phyloP scores from a whole-genome alignment of 1,284 basidiomycete genomes.

The Pyrrhoderma lamaoense region DNA sequence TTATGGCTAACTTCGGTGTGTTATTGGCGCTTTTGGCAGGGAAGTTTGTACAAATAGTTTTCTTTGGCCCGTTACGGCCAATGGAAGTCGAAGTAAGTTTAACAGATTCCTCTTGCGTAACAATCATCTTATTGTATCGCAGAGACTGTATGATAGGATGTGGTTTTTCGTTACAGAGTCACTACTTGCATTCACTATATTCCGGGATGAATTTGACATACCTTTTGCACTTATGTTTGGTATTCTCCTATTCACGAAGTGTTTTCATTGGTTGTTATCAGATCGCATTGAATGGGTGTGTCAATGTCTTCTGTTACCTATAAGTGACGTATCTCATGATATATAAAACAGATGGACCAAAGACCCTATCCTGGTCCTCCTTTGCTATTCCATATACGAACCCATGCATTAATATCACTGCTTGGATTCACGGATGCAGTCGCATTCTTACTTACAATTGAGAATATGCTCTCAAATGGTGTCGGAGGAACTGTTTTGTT shows the following conservation, averaged over 20 bases:
- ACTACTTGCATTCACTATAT: slow-evolving; percentile 92
- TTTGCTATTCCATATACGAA: slow-evolving; percentile 76
- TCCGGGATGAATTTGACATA: slow-evolving; percentile 90
- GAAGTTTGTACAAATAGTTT: slow-evolving; percentile 75
- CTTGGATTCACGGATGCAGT: slow-evolving; percentile 66
- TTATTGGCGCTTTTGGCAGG: slow-evolving; percentile 73
- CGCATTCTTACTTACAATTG: slow-evolving; percentile 72
- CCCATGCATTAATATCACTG: slow-evolving; percentile 62
- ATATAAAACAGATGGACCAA: slow-evolving; percentile 87
- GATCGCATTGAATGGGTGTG: slow-evolving; percentile 94
- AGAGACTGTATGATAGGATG: slow-evolving; percentile 90
- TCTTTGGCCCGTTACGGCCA: slow-evolving; percentile 86
- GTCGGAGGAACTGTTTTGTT: slow-evolving; percentile 91
- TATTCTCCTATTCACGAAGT: slow-evolving; percentile 89
- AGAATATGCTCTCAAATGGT: slow-evolving; percentile 71
- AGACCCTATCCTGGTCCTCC: slow-evolving; percentile 81
- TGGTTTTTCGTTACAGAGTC: slow-evolving; percentile 99
- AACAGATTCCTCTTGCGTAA: slow-evolving; percentile 5
- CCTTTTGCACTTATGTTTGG: slow-evolving; percentile 90
- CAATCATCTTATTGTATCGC: slow-evolving; percentile 10
- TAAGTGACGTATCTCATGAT: too few relatives aligned
- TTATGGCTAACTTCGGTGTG: slow-evolving; percentile 89
- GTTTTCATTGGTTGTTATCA: slow-evolving; percentile 94
- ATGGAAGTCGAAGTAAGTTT: slow-evolving; percentile 84
- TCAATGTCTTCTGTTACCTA: slow-evolving; percentile 19